These are phyloP conservation scores for Tulasnella sp. DNA, from an alignment of 768 basidiomycete species.

Conservation along the genomic window DNA sequence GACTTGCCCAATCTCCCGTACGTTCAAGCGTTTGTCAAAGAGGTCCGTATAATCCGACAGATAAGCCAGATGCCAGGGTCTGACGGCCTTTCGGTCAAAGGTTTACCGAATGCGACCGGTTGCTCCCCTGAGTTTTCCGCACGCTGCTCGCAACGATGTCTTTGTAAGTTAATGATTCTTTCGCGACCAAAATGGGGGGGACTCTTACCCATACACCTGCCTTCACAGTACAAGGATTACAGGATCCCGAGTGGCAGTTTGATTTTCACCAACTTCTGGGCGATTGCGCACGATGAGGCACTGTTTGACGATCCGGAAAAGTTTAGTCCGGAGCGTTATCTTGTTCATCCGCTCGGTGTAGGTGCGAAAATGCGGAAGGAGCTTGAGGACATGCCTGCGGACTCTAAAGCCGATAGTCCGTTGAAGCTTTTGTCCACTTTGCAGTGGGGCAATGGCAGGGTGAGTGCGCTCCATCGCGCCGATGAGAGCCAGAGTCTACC, in stretches of 20 bases:
- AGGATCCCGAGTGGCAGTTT: slow-evolving; percentile 21
- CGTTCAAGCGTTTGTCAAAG: slow-evolving; percentile 2
- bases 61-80: neutral
- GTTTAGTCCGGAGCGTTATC: slow-evolving; percentile 41
- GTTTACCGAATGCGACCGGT: slow-evolving; percentile 6
- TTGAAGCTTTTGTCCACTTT: neutral
- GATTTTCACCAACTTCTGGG: slow-evolving; percentile 25
- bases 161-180: neutral
- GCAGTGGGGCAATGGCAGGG: neutral
- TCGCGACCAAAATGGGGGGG: neutral
- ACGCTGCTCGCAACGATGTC: slow-evolving; percentile 15
- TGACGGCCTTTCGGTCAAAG: neutral
- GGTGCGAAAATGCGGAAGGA: neutral
- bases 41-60: neutral
- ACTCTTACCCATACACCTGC: neutral
- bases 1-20: slow-evolving; percentile 11
- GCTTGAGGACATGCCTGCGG: neutral
- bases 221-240: slow-evolving; percentile 17
- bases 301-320: slow-evolving; percentile 34
- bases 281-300: slow-evolving; percentile 22
- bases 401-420: neutral
- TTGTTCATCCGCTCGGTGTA: slow-evolving; percentile 8
- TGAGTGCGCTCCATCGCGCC: too few species aligned
- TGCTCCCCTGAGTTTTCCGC: slow-evolving; percentile 18
- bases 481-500: too few species aligned